These are phyloP conservation scores for Fraxinus angustifolia DNA, from an alignment of 305 asterid genomes.

Conservation along the genomic window DNA sequence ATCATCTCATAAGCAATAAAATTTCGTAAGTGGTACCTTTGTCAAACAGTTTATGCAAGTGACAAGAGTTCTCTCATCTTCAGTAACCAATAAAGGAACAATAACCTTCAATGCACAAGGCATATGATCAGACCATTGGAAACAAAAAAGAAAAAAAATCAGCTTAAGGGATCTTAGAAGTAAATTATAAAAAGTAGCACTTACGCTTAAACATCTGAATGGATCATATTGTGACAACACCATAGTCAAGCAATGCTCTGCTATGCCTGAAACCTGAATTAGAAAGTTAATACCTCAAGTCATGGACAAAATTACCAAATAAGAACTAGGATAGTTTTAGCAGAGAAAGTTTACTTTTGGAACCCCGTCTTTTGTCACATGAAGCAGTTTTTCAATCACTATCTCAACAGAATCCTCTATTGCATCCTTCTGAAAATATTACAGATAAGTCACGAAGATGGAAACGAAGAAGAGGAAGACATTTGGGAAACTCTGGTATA, in stretches of 20 bases:
- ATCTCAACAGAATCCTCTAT: conserved; percentile 96
- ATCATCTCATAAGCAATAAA: conserved; percentile 7
- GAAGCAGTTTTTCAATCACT: conserved; percentile 85
- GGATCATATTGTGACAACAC: conserved; percentile 79
- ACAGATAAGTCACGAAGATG: conserved; percentile 7
- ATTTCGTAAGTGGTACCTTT: conserved; percentile 51
- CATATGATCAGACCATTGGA: background rate
- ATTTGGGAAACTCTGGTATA: background rate
- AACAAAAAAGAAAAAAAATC: background rate
- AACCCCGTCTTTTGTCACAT: conserved; percentile 64
- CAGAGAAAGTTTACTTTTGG: conserved; percentile 55
- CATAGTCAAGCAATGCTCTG: conserved; percentile 79
- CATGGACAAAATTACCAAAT: background rate
- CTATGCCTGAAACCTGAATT: conserved; percentile 74
- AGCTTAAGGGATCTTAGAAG: conserved; percentile 7
- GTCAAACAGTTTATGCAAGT: conserved; percentile 95
- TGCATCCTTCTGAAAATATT: conserved; percentile 58
- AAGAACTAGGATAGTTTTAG: conserved; percentile 11
- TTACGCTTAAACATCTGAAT: conserved; percentile 88
- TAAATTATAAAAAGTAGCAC: conserved; percentile 25
- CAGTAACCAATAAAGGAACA: conserved; percentile 89
- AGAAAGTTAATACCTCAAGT: conserved; percentile 26
- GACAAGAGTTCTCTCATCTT: conserved; percentile 94
- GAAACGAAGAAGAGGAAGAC: conserved; percentile 10
- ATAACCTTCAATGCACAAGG: conserved; percentile 56